Base-by-base conservation (phyloP, 768 basidiomycete species). In the Suillus brevipes region DNA sequence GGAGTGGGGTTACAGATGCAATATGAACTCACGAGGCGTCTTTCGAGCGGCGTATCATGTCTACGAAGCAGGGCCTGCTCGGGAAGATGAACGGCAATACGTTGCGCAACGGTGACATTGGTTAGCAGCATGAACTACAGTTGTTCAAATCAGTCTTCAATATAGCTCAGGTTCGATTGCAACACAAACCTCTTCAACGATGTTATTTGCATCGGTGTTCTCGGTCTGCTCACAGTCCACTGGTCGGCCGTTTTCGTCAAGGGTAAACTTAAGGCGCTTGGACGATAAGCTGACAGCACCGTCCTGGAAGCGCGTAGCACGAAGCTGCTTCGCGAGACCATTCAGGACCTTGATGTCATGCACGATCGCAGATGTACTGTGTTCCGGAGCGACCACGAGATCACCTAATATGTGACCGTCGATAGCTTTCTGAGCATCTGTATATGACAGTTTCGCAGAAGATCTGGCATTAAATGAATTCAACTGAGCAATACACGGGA, bases 1-100 rank as follows among this genome's bases (percentile, higher is more conserved):
- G 25, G 73, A 62, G 61, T 66, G n/a, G 74, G 56, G 31, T 13
- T 28, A 45, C 20, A 61, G 45, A 20, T 7, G 55, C 47, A 43
- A 16, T 49, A 38, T 23, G 28, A 40, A 79, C 89, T 65, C 74
- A 92, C 93, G 66, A 99, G 80, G 53, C 97, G 90, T 66, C 97
- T 89, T 59, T 97, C 95, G 63, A 98, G 84, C 2, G 97, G 97
- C 34, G 82, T 85, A 74, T 99, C 97, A 71, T 99, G 96, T 63
- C 97, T 90, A 66, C 97, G 90, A 52, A 99, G 86, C 16, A 99
- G 83, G n/a, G 97, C 92, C 75, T 99, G 97, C 75, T 99, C 97
- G 34, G 97, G 95, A 31, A 99, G 86, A 70, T 95, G 88, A 28
- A 95, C 89, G 43, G 97, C 97, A 70, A 97, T 89, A 70, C 95